Percentiles rank a stretch among this genome's conserved stretches.
phyloP scores from a whole-genome alignment of 73 alveolate genomes.

The Paramecium caudatum region DNA sequence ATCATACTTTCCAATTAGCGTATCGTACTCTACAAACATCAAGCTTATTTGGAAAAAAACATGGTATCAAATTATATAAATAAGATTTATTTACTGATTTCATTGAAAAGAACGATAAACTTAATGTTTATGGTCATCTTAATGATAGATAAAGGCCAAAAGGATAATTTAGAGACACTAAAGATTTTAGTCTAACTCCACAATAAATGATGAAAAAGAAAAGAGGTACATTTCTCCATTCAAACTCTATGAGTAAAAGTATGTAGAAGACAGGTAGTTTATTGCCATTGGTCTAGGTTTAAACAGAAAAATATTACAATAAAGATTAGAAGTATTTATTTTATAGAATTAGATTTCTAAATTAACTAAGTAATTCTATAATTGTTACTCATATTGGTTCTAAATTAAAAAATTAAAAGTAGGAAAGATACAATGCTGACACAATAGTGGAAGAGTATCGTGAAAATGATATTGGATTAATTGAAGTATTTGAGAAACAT shows the following conservation, averaged over 20 bases:
- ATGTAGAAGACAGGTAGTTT: neutral
- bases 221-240: neutral
- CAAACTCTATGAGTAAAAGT: neutral
- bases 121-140: slow-evolving; percentile 70
- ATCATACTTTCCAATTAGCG: neutral
- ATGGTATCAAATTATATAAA: neutral
- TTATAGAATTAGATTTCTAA: neutral
- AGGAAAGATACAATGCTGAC: neutral
- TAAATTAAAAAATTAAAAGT: neutral
- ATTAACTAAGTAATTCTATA: slow-evolving; percentile 22
- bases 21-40: slow-evolving; percentile 16
- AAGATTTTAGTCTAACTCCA: slow-evolving; percentile 34
- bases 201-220: neutral
- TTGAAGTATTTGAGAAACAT: slow-evolving; percentile 40
- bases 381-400: neutral
- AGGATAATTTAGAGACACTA: slow-evolving; percentile 53
- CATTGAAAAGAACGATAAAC: slow-evolving; percentile 65
- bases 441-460: neutral
- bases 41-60: neutral
- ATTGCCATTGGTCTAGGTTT: neutral
- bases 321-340: slow-evolving; percentile 2
- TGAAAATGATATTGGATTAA: slow-evolving; percentile 43
- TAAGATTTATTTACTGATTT: slow-evolving; percentile 71
- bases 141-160: slow-evolving; percentile 70
- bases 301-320: neutral